Conservation (phyloP, 2,329 filamentous ascomycete species). For the Plenodomus lindquistii region DNA sequence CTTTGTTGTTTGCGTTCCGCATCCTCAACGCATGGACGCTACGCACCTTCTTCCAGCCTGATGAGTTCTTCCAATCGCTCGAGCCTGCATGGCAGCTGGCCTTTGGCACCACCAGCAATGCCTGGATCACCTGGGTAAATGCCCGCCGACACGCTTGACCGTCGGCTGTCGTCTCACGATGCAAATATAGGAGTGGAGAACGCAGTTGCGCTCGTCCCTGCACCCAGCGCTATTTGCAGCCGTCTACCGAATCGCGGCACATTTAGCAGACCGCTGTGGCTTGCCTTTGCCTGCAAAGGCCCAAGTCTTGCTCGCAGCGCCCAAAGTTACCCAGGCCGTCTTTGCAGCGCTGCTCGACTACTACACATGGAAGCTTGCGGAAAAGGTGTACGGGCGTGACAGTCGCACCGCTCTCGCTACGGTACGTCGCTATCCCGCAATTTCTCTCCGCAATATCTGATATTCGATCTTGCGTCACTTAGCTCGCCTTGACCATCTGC, state of each 20-base stretch:
- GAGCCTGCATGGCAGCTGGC: conserved; percentile 92
- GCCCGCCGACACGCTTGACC: conserved; percentile 8
- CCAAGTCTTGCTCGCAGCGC: conserved; percentile 70
- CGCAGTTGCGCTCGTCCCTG: conserved; percentile 84
- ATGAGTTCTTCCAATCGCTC: conserved; percentile 95
- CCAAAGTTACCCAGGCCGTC: conserved; percentile 74
- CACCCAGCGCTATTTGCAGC: conserved; percentile 86
- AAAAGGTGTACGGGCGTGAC: conserved; percentile 69
- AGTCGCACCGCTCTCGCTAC: conserved; percentile 69
- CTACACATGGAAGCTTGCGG: conserved; percentile 83
- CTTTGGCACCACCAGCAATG: conserved; percentile 75
- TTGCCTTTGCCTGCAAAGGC: conserved; percentile 62
- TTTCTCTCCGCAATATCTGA: conserved; percentile 19
- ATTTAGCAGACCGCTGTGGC: conserved; percentile 58
- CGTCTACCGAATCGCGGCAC: conserved; percentile 68
- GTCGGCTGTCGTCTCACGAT: conserved; percentile 33
- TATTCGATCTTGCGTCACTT: conserved; percentile 25
- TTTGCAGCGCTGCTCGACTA: conserved; percentile 81
- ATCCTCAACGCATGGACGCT: conserved; percentile 78
- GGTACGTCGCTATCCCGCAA: conserved; percentile 56
- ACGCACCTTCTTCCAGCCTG: conserved; percentile 94
- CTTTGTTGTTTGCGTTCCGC: conserved; percentile 66
- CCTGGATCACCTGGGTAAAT: conserved; percentile 94
- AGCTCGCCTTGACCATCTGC: conserved; percentile 71
- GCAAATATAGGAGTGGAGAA: conserved; percentile 80